These are phyloP conservation scores for Curvularia eragrostidis DNA, from an alignment of 2,329 filamentous ascomycete species.

Conservation along the genomic window DNA sequence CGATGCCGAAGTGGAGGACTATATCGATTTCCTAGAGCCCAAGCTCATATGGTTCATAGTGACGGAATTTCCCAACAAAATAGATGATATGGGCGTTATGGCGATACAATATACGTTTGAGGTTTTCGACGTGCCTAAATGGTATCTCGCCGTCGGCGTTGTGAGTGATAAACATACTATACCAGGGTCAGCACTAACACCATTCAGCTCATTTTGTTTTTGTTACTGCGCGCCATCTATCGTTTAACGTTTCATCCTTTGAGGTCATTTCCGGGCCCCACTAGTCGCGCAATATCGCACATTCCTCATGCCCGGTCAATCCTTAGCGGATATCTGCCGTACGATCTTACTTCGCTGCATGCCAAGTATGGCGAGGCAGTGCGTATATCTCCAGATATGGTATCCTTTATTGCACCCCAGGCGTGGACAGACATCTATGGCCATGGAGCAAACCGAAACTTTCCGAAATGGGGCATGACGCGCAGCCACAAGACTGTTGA, in stretches of 20 bases:
- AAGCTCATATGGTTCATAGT: not conserved
- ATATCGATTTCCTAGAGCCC: not conserved
- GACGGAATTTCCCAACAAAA: not conserved
- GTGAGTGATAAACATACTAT: not conserved
- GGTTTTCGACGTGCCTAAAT: not conserved
- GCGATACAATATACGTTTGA: not conserved
- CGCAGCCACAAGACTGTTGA: conserved; percentile 3
- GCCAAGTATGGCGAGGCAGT: conserved; percentile 18
- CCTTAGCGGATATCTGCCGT: conserved; percentile 2
- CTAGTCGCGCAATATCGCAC: conserved; percentile 26
- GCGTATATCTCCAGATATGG: conserved; percentile 14
- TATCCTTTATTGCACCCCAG: conserved; percentile 26
- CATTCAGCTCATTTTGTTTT: not conserved
- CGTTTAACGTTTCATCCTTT: conserved; percentile 29
- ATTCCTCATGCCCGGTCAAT: conserved; percentile 1
- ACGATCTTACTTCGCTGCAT: conserved; percentile 5
- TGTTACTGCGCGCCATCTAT: conserved; percentile 16
- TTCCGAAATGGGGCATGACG: not conserved
- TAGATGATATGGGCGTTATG: no score
- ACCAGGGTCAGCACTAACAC: not conserved
- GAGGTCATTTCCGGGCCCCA: conserved; percentile 31
- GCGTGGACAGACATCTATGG: conserved; percentile 51
- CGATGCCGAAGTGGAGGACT: not conserved
- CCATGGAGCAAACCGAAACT: conserved; percentile 10
- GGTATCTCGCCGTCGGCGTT: not conserved